These are phyloP conservation scores for Solanum habrochaites DNA, from an alignment of 257 asterid genomes.

Conservation along the genomic window DNA sequence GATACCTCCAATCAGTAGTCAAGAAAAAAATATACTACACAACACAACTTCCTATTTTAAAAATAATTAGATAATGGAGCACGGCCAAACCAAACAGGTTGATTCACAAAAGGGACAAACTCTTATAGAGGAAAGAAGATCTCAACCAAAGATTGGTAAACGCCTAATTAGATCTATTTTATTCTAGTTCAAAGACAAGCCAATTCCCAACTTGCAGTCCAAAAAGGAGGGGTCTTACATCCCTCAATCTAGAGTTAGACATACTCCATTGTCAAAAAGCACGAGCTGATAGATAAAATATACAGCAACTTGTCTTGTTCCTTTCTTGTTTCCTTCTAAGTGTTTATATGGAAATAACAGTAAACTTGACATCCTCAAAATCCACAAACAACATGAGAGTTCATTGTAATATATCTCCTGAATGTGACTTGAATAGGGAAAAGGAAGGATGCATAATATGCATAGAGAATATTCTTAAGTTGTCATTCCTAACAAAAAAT, in stretches of 20 bases:
- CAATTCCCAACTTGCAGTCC: not conserved
- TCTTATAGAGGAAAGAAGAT: not conserved
- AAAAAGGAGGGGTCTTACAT: not conserved
- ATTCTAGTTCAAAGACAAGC: not conserved
- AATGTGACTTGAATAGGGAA: not conserved
- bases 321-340: not conserved
- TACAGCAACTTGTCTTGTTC: not conserved
- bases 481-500: not conserved
- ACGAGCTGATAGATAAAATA: not conserved
- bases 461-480: not conserved
- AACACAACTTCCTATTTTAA: not conserved
- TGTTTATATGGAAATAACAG: not conserved
- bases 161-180: not conserved
- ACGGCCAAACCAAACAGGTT: not conserved
- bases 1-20: not conserved
- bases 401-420: not conserved
- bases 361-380: not conserved
- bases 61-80: not conserved
- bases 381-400: not conserved
- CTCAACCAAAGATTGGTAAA: not conserved
- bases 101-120: not conserved
- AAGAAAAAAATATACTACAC: not conserved
- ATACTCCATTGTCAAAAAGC: not conserved
- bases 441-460: not conserved
- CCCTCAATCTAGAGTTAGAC: not conserved